A percentile compares a stretch with the other conserved stretches of the same genome.
Evolutionary conservation across 352 stramenopile genomes (phyloP).

Genomic region (Phytophthora parvispora): DNA sequence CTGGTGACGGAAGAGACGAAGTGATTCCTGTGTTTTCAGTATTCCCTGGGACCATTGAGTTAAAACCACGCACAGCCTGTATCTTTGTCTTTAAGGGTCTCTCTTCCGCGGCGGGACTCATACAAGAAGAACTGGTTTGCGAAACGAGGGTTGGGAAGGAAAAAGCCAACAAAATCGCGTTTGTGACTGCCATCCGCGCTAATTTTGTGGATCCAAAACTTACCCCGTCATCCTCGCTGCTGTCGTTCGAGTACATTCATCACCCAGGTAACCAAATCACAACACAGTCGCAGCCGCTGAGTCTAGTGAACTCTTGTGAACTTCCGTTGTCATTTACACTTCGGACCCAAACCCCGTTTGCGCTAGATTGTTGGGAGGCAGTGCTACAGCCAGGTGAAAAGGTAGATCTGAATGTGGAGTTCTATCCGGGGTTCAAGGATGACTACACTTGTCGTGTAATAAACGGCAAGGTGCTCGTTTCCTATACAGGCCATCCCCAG

Average conservation of each 20-base stretch:
- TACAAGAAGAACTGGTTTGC: constrained; percentile 91
- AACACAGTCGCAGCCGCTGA: constrained; percentile 79
- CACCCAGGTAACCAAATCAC: constrained; percentile 70
- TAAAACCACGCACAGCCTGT: constrained; percentile 95
- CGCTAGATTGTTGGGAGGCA: constrained; percentile 93
- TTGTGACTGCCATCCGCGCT: constrained; percentile 88
- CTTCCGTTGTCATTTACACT: constrained; percentile 94
- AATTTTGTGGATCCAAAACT: constrained; percentile 94
- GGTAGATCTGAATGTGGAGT: constrained; percentile 90
- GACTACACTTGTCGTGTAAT: constrained; percentile 92
- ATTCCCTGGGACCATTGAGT: constrained; percentile 91
- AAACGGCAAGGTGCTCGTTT: constrained; percentile 85
- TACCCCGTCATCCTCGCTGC: constrained; percentile 66
- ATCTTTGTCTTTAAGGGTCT: constrained; percentile 95
- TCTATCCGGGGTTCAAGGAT: constrained; percentile 95
- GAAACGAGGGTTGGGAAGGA: constrained; percentile 95
- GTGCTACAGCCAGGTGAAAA: constrained; percentile 84
- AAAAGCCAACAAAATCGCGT: constrained; percentile 90
- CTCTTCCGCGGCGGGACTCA: constrained; percentile 61
- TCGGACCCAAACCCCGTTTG: constrained; percentile 92
- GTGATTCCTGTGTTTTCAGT: constrained; percentile 89
- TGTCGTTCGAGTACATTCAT: constrained; percentile 93
- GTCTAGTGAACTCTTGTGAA: constrained; percentile 89
- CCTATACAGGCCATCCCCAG: constrained; percentile 93
- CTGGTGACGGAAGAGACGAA: constrained; percentile 31